Evolutionary conservation across 768 basidiomycete species (phyloP).

Genomic region (Pluteus cervinus): DNA sequence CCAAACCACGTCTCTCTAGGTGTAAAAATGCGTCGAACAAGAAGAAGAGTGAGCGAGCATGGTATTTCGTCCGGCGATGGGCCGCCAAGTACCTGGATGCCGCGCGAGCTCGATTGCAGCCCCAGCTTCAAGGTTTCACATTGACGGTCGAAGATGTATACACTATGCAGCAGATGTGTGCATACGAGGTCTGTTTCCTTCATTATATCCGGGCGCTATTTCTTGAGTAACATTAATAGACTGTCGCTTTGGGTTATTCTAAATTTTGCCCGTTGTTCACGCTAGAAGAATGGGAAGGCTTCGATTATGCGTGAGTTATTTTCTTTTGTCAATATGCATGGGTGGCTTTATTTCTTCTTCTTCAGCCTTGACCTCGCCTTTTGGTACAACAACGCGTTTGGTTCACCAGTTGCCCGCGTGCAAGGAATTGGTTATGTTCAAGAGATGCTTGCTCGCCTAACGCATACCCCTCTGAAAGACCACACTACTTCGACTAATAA

Average conservation of each 20-base stretch:
- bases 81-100: conserved; percentile 61
- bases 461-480: conserved; percentile 59
- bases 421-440: conserved; percentile 79
- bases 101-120: conserved; percentile 55
- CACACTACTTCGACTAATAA: conserved; percentile 84
- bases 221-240: conserved; percentile 33
- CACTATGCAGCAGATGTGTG: conserved; percentile 75
- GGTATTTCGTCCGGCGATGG: conserved; percentile 61
- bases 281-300: conserved; percentile 89
- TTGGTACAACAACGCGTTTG: conserved; percentile 79
- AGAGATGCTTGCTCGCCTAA: conserved; percentile 79
- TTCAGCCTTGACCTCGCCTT: conserved; percentile 58
- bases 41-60: conserved; percentile 50
- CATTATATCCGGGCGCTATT: not conserved
- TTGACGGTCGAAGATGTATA: conserved; percentile 67
- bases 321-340: not conserved
- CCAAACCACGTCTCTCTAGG: conserved; percentile 15
- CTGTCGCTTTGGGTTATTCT: conserved; percentile 87
- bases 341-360: not conserved
- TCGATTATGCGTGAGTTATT: conserved; percentile 68
- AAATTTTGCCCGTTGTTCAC: conserved; percentile 91
- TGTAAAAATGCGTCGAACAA: conserved; percentile 56
- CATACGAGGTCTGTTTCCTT: conserved; percentile 60
- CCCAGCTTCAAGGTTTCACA: conserved; percentile 53
- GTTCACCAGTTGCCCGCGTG: conserved; percentile 71